Evolutionary conservation across 2,329 filamentous ascomycete species (phyloP), one percentile per base, ranked within the genome.

Genomic region (Curvularia lunata): DNA sequence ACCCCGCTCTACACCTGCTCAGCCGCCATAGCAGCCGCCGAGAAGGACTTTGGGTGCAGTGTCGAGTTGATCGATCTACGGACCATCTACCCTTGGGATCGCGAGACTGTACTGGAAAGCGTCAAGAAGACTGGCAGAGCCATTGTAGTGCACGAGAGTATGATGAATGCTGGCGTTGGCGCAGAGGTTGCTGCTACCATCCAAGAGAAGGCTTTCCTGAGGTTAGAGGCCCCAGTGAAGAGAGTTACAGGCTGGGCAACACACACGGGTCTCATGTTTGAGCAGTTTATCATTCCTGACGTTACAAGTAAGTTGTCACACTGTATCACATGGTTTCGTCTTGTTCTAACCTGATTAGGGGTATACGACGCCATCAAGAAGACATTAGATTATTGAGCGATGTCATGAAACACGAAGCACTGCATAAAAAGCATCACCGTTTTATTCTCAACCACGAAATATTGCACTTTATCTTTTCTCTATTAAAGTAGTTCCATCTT

Each of bases 11-110:
- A 97, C 76, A 89, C 88, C 40, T 97, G 92, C 75, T 86, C 87
- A 50, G 83, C 86, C 4, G 93, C 93, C 0, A 89, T 96, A 60
- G 84, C 87, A 58, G 88, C 87, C 21, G 89, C 91, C 4, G 86
- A 92, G 74, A 91, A 91, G 63, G 83, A 92, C 45, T 81, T 90
- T 47, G 91, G 89, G 6, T 84, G 93, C 53, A 89, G 85, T 5
- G 85, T 92, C 16, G 93, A 97, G 81, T 81, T 97, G 56, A 92
- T 97, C 59, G 93, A 97, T 73, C 79, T 97, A 56, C 84, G 92
- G 55, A 96, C 93, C 0, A 83, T 97, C 50, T 97, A 96, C 71
- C 93, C 93, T 0, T 97, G 93, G 93, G 93, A 97, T 74, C 86
- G 91, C 69, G 83, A 89, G 72, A 90, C 90, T 0, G 85, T 97